Percentiles rank a stretch among this genome's conserved stretches.
These are phyloP conservation scores for Fusarium pseudocircinatum DNA, from an alignment of 2,329 filamentous ascomycete genomes.

Conservation along the genomic window DNA sequence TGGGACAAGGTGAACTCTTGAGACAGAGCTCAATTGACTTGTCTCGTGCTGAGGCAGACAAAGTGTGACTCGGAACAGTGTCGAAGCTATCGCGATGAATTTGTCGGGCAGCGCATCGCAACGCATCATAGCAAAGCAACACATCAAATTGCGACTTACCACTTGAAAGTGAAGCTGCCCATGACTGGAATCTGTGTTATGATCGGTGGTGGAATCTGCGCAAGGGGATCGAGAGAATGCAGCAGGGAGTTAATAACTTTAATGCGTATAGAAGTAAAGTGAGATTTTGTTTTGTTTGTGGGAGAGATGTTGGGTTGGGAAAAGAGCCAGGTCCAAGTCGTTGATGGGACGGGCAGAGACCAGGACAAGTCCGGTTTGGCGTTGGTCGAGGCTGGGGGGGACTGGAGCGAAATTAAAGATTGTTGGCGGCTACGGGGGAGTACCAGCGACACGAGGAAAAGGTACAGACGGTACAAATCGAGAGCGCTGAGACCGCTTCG, in stretches of 20 bases:
- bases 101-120: slow-evolving; percentile 26
- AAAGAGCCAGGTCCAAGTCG: slow-evolving; percentile 29
- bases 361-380: slow-evolving; percentile 40
- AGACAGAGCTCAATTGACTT: slow-evolving; percentile 28
- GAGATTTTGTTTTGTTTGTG: slow-evolving; percentile 35
- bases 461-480: slow-evolving; percentile 28
- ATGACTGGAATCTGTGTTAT: slow-evolving; percentile 54
- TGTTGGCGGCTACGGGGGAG: slow-evolving; percentile 35
- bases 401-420: slow-evolving; percentile 43
- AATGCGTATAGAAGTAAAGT: slow-evolving; percentile 28
- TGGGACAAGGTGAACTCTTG: not conserved
- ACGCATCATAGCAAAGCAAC: not conserved
- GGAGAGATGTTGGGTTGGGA: slow-evolving; percentile 39
- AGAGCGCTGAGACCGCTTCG: slow-evolving; percentile 25
- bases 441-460: slow-evolving; percentile 28
- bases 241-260: slow-evolving; percentile 24
- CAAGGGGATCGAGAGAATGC: slow-evolving; percentile 15
- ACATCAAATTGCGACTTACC: slow-evolving; percentile 59
- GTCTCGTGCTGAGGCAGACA: slow-evolving; percentile 9
- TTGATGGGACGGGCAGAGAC: slow-evolving; percentile 28
- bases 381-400: slow-evolving; percentile 39
- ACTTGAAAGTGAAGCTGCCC: slow-evolving; percentile 76
- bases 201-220: slow-evolving; percentile 24
- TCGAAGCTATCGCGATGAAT: not conserved
- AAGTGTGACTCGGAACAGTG: slow-evolving; percentile 6